Base-by-base conservation (phyloP, 208 protist genomes). In the Blechomonas ayalai region DNA sequence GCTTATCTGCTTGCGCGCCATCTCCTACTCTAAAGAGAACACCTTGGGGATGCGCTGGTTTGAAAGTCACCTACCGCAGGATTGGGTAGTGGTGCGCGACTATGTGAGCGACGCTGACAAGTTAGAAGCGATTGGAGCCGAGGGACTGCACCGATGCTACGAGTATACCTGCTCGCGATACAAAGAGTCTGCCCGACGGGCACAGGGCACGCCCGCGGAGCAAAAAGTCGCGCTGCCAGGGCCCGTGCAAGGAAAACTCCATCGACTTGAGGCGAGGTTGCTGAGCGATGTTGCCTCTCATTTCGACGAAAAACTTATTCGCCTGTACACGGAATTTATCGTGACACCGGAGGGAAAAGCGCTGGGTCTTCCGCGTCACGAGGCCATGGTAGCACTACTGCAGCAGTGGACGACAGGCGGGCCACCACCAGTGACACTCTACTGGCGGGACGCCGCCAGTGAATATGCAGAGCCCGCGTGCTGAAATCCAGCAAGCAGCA, bases 51-150 rank as follows among this genome's bases (percentile, higher is more conserved):
- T 67, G 60, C 77, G 77, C 0, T 92, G 77, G 73, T 92, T 86
- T 59, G 69, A 53, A 31, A 15, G 45, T 23, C 48, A 33, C 20
- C 52, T 92, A 34, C 60, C 56, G 10, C 20, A 2, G 24, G 63
- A 69, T 15, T 92, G 77, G 79, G 25, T 79, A 18, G 39, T 45
- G 15, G 81, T 80, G 12, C 73, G 84, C 24, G 73, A 92, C 51
- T 54, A 62, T 36, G 84, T 92, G 10, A 88, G 77, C 59, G 84
- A 92, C 40, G 56, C 77, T 7, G 84, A 92, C 63, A 92, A 92
- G 41, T 58, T 92, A 10, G 77, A 90, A 53, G 77, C 84, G 7
- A 84, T 92, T 37, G 84, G 84, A 19, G 46, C 50, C 4, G 61
- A 64, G 5, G 84, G 84, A 13, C 64, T 92, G 23, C 42, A 61